A percentile compares a stretch with the other conserved stretches of the same genome.
These are phyloP conservation scores for Salmacisia buchloeana DNA, from an alignment of 1,284 basidiomycete genomes.

Conservation along the genomic window DNA sequence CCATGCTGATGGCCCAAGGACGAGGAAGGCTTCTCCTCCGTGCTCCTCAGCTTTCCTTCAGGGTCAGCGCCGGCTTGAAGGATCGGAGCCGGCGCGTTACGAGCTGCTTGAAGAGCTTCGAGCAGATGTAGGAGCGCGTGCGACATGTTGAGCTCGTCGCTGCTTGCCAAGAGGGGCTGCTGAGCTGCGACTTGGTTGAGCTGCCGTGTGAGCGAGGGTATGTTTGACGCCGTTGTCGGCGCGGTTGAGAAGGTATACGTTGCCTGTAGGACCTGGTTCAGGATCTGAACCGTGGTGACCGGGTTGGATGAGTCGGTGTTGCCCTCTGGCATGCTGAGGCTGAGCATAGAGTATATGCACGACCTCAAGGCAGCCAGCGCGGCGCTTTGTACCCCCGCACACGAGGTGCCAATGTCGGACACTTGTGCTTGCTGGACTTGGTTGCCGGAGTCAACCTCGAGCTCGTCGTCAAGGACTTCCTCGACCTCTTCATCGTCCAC, in stretches of 20 bases:
- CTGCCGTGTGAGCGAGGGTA: neutral
- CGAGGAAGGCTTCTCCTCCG: neutral
- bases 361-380: neutral
- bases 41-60: neutral
- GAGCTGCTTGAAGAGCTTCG: neutral
- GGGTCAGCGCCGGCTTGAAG: neutral
- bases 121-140: neutral
- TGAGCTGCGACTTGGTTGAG: conserved; percentile 5
- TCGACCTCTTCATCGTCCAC: neutral
- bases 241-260: neutral
- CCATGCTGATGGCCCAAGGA: neutral
- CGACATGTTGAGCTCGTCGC: neutral
- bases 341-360: conserved; percentile 4
- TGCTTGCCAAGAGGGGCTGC: conserved; percentile 5
- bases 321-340: conserved; percentile 7
- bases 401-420: neutral
- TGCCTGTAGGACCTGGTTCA: conserved; percentile 1
- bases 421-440: neutral
- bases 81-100: neutral
- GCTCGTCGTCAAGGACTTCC: neutral
- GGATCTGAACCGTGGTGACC: conserved; percentile 2
- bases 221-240: neutral
- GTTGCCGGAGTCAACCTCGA: neutral
- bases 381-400: neutral
- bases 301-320: conserved; percentile 7